Evolutionary conservation across 257 asterid species (phyloP), one percentile per base, ranked within the genome.

Genomic region (Coffea canephora): DNA sequence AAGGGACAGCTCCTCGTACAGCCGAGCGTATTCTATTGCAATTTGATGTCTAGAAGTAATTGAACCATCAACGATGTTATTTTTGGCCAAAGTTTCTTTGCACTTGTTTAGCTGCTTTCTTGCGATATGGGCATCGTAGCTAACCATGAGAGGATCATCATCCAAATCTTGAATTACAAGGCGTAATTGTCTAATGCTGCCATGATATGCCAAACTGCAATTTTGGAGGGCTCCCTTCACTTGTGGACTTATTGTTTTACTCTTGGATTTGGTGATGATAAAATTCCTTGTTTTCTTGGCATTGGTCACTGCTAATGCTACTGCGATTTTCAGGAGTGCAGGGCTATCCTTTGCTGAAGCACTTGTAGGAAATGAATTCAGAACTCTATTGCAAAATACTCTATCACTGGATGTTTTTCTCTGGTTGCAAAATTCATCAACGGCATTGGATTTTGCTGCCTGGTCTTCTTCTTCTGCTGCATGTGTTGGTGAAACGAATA

Each of bases 71-170:
- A 31, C 64, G 34, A 67, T 67, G 39, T 48, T 77, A 46, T 65
- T 48, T 4, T 13, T 68, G 16, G 2, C 45, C 69, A 78, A 78
- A 31, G 81, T 27, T 6, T 36, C n/a, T 25, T 21, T 14, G 65
- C 81, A 78, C 14, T 43, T 52, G 19, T 21, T 27, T 0, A 78
- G 68, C 34, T 68, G 27, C n/a, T 50, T 36, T 12, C 41, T 50
- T 0, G 75, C 81, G 9, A 50, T 15, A n/a, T 25, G 36, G 12
- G 68, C 69, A 68, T 78, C 81, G 8, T 19, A 78, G 65, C n/a
- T 69, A 0, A 68, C 43, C 69, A 52, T 67, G 2, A 45, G 67
- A 23, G 81, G 81, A 78, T 69, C 81, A 50, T 78, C 81, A 34
- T 78, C 68, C 66, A 78, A 68, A 39, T 68, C 75, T 52, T 68